These are phyloP conservation scores for Dactylella cylindrospora DNA, from an alignment of 2,329 filamentous ascomycete genomes.

Conservation along the genomic window DNA sequence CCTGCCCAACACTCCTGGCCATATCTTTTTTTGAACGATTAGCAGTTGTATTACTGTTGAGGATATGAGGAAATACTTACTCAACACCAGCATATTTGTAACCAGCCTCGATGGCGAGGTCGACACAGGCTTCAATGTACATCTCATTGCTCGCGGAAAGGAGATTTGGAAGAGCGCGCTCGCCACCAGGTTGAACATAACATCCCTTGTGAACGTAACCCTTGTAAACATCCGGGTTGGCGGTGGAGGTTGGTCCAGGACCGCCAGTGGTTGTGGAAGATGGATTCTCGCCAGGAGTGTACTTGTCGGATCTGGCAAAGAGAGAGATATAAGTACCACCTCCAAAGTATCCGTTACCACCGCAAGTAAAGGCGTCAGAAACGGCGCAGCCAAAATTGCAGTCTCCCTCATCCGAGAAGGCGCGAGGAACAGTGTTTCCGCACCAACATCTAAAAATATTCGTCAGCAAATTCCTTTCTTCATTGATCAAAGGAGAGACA, in stretches of 20 bases:
- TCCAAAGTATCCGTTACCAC: constrained; percentile 56
- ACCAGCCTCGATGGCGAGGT: constrained; percentile 47
- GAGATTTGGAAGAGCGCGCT: constrained; percentile 50
- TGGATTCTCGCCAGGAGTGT: constrained; percentile 48
- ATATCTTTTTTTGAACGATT: no score
- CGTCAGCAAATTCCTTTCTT: no score
- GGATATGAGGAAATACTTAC: no score
- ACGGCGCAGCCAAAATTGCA: constrained; percentile 42
- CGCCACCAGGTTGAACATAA: constrained; percentile 53
- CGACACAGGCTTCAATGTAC: constrained; percentile 51
- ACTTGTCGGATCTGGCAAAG: constrained; percentile 53
- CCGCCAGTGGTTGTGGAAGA: constrained; percentile 30
- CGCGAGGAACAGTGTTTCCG: constrained; percentile 56
- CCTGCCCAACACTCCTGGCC: constrained; percentile 33
- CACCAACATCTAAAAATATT: no score
- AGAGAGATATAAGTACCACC: constrained; percentile 57
- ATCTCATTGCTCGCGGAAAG: constrained; percentile 48
- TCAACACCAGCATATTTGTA: constrained; percentile 53
- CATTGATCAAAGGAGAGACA: background rate
- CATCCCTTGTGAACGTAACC: constrained; percentile 52
- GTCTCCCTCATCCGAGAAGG: constrained; percentile 53
- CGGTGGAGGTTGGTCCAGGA: constrained; percentile 7
- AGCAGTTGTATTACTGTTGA: no score
- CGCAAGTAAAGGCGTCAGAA: constrained; percentile 53
- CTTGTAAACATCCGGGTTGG: constrained; percentile 15